Evolutionary conservation across 129 eudicot species (phyloP).

Genomic region (Helianthus annuus): DNA sequence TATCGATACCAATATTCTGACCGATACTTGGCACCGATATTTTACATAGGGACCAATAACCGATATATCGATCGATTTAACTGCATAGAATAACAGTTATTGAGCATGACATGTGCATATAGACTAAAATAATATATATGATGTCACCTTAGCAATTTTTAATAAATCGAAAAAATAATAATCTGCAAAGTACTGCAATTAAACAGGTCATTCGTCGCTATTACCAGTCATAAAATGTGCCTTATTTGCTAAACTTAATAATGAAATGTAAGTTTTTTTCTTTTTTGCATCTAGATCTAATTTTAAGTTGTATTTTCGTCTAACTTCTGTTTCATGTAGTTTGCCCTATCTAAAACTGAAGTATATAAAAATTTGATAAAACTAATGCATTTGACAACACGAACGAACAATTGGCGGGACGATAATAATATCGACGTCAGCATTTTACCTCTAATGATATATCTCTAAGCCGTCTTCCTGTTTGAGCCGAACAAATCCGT

Average conservation of each 20-base stretch:
- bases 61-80: too few species aligned
- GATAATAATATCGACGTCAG: neutral
- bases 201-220: neutral
- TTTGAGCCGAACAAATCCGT: conserved; percentile 86
- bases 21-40: too few species aligned
- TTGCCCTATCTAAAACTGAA: neutral
- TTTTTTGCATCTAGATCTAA: neutral
- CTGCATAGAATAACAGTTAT: too few species aligned
- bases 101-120: neutral
- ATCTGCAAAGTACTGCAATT: neutral
- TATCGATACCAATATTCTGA: too few species aligned
- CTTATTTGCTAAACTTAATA: neutral
- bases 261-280: neutral
- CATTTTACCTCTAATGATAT: conserved; percentile 69
- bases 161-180: neutral
- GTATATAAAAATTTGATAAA: too few species aligned
- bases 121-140: neutral
- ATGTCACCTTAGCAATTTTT: neutral
- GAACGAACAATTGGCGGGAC: conserved; percentile 2
- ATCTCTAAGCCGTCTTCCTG: conserved; percentile 93
- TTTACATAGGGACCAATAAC: too few species aligned
- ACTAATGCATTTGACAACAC: neutral
- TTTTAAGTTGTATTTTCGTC: neutral
- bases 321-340: neutral
- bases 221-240: neutral